Base-by-base conservation (phyloP, 257 asterid genomes). In the Nicotiana sylvestris region DNA sequence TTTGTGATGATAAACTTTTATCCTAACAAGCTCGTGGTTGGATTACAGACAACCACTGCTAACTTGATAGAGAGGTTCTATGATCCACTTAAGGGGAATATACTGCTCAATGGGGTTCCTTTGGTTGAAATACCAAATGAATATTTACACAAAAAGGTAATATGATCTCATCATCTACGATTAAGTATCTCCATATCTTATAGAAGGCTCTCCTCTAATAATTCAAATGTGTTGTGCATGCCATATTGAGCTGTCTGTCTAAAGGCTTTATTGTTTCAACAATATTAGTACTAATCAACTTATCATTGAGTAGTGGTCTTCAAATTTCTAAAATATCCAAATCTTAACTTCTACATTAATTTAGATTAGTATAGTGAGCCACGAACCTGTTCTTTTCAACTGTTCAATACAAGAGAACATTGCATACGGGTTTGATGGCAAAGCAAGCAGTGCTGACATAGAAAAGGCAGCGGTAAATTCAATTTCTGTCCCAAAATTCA, bases 51-150 rank as follows among this genome's bases (percentile, higher is more conserved):
- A 55, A 94, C 98, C 15, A 91, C 92, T 70, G 98, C 97, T 2
- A 94, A 92, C 87, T 89, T 94, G 95, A 94, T 94, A 33, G 95
- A 93, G 87, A 90, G 98, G 83, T 94, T 92, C 83, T 94, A 94
- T 84, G 97, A 94, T 62, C 97, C 97, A 1, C 56, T 74, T 72
- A 91, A 83, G 80, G 98, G 98, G 65, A 86, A 86, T 65, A 90
- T 94, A 78, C 66, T 86, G 88, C 84, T 92, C 35, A 91, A 94
- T 82, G 97, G 98, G 37, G 89, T 92, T 88, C 86, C 97, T 10
- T 83, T 94, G 85, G 62, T 89, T 7, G 98, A 93, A 88, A 87
- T 90, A 84, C 88, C 93, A 46, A 94, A 91, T 61, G 82, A 90
- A 81, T 91, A 90, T 89, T 86, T 92, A 61, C 97, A 94, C 85